A percentile compares a stretch with the other conserved stretches of the same genome.
Conservation (phyloP, 768 basidiomycete genomes). For the Leucosporidium yakuticum region DNA sequence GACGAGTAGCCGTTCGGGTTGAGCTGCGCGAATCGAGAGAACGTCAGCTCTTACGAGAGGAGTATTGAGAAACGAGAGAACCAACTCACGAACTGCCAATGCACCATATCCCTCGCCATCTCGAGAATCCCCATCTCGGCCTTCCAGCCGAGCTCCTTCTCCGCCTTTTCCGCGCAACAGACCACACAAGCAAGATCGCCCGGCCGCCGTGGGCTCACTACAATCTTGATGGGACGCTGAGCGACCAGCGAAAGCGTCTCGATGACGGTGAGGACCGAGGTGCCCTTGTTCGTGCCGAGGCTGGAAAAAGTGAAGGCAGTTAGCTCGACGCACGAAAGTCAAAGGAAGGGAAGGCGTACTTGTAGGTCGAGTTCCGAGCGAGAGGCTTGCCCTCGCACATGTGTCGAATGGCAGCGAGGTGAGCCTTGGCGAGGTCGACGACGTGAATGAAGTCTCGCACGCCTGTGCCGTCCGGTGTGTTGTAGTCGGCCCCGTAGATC, state of each 20-base stretch:
- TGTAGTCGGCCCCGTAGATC: constrained; percentile 7
- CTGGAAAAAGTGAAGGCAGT: background rate
- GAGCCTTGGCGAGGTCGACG: constrained; percentile 12
- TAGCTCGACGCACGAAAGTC: background rate
- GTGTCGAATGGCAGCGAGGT: constrained; percentile 2
- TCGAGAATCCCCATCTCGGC: constrained; percentile 10
- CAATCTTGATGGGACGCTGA: constrained; percentile 12
- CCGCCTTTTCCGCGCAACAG: constrained; percentile 6
- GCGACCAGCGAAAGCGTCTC: constrained; percentile 11
- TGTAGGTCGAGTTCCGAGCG: background rate
- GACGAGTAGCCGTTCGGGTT: constrained; percentile 2
- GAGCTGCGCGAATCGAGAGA: background rate
- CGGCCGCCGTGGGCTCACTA: background rate
- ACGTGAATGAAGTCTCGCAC: constrained; percentile 16
- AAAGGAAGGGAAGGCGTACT: background rate
- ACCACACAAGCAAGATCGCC: constrained; percentile 14
- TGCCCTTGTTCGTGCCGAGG: constrained; percentile 13
- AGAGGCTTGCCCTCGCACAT: background rate
- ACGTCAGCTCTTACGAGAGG: background rate
- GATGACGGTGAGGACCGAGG: constrained; percentile 10
- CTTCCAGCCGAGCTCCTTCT: constrained; percentile 12
- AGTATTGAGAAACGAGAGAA: background rate
- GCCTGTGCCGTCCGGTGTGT: constrained; percentile 10
- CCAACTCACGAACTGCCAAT: constrained; percentile 6
- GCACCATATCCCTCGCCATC: constrained; percentile 9